Evolutionary conservation across 2,329 filamentous ascomycete species (phyloP), one percentile per base, ranked within the genome.

Genomic region (Thelonectria discophora): DNA sequence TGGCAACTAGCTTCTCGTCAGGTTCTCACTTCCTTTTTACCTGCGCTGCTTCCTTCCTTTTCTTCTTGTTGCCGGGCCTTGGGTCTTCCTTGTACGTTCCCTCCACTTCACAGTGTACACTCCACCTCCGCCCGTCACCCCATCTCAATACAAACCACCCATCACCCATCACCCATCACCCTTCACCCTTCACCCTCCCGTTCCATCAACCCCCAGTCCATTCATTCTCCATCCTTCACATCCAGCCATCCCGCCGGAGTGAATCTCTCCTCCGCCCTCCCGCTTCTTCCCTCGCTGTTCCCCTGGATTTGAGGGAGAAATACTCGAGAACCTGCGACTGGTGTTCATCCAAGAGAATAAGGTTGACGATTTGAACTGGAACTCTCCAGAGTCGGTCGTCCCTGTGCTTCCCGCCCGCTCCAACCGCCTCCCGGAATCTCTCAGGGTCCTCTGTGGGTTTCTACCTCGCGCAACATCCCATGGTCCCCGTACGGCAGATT

Each of bases 401-500:
- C 54, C 49, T 66, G 61, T 68, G 61, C 63, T 57, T 62, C 53
- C 65, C 65, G 63, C 47, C 27, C 37, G 21, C 63, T 65, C 37
- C 55, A 49, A 58, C 63, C 51, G 51, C 43, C 55, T 37, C 46
- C 53, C 51, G 48, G 46, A 30, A 39, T 45, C 46, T 50, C 43
- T 40, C 43, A 47, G 54, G 27, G 37, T 42, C 43, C 52, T 55
- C 21, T 48, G 43, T 60, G 55, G 60, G 60, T 63, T 65, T 69
- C 54, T 58, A 42, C 47, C 56, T 59, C 37, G 56, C 37, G 56
- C 58, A 60, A 65, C 60, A 57, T 62, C 65, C 59, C 69, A 72
- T 72, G 69, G 69, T 72, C 66, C 59, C 65, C 69, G 58, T 59
- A 66, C 67, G 65, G 69, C 61, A 70, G 54, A 59, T 62, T 59